Evolutionary conservation across 495 filamentous ascomycete species (phyloP), one percentile per base, ranked within the genome.

Genomic region (Cercophora newfieldiana): DNA sequence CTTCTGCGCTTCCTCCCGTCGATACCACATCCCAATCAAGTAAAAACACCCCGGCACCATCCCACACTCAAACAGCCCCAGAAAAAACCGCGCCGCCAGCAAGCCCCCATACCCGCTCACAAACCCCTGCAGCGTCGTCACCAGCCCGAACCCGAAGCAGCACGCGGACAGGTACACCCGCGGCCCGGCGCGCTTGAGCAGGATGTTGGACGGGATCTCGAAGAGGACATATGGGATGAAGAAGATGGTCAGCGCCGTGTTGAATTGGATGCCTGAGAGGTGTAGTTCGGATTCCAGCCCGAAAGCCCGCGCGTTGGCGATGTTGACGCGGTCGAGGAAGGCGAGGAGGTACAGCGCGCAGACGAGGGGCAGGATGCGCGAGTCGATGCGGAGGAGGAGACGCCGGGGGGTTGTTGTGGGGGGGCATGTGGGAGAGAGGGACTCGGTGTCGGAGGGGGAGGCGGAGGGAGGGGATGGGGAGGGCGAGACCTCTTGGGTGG

Each of bases 21-120:
- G 89, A 70, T 99, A 99, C 92, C 93, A 96, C 89, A 92, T 93
- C 31, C 88, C 85, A 61, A 78, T 63, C 2, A 96, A 79, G 74
- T 94, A 95, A 75, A 94, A 88, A 60, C 82, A 92, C n/a, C 90
- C 92, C 1, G 92, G 92, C 71, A 96, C 97, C 89, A 94, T 93
- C 74, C 91, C 94, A 0, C 91, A 53, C 50, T 53, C 50, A 22
- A 53, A 53, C n/a, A 22, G 10, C 3, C 50, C 50, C 24, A 22
- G n/a, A 19, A 53, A 92, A 82, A 96, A 97, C 16, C 91, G 86
- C 2, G 92, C 92, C 2, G 89, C 82, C 61, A 97, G 83, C 33
- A 98, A 80, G 26, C 94, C 93, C 64, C 81, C 79, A 80, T 91
- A 97, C 69, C 86, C 94, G 47, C 85, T 74, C 3, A 93, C 90